Conservation (phyloP, 2,329 filamentous ascomycete species). For the Colletotrichum cordylinicola region DNA sequence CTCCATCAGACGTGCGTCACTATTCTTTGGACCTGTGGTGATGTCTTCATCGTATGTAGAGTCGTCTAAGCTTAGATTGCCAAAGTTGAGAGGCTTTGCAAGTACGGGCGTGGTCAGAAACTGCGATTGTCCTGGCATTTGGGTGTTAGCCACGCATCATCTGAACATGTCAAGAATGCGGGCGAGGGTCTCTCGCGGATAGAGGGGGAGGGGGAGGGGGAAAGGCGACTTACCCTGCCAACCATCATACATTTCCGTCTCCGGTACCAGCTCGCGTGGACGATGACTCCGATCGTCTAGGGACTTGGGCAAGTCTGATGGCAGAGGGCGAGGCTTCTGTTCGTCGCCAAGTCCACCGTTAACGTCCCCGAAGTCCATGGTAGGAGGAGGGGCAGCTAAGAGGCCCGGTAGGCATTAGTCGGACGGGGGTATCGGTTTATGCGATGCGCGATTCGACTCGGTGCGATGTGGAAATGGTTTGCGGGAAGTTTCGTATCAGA, state of each 20-base stretch:
- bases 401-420: conserved; percentile 20
- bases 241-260: conserved; percentile 98
- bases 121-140: conserved; percentile 82
- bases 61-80: conserved; percentile 82
- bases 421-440: conserved; percentile 9
- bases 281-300: conserved; percentile 84
- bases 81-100: conserved; percentile 83
- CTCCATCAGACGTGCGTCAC: conserved; percentile 87
- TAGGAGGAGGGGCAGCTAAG: conserved; percentile 42
- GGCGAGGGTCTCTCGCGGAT: background rate
- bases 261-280: conserved; percentile 69
- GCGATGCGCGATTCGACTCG: conserved; percentile 8
- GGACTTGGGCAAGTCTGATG: conserved; percentile 86
- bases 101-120: conserved; percentile 88
- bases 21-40: conserved; percentile 68
- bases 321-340: conserved; percentile 62
- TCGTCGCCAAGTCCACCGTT: conserved; percentile 45
- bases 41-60: conserved; percentile 69
- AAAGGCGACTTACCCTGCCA: conserved; percentile 79
- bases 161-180: background rate
- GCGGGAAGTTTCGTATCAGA: conserved; percentile 6
- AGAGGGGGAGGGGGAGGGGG: background rate
- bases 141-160: background rate
- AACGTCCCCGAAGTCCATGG: conserved; percentile 66
- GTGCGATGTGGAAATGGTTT: background rate